phyloP scores from a whole-genome alignment of 2,329 filamentous ascomycete species.

The Talaromyces sp. region DNA sequence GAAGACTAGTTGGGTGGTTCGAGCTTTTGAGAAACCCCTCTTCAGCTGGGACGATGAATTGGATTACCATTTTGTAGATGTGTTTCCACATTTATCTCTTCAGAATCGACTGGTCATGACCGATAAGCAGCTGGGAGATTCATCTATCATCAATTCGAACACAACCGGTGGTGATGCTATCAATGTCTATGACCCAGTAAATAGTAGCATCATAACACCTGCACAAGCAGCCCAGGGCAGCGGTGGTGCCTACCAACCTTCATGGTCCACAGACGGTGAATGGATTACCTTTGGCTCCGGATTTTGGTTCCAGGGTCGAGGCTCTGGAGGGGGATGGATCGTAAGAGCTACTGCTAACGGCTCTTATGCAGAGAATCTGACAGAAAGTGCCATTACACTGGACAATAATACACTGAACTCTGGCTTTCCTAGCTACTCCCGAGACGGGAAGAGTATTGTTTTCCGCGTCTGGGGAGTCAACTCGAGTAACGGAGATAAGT shows the following conservation, averaged over 20 bases:
- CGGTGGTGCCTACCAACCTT: background rate
- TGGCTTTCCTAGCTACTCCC: conserved; percentile 15
- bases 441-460: conserved; percentile 13
- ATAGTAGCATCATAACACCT: background rate
- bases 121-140: background rate
- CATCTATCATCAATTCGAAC: background rate
- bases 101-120: background rate
- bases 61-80: conserved; percentile 12
- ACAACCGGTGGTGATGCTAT: conserved; percentile 6
- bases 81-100: conserved; percentile 7
- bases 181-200: conserved; percentile 11
- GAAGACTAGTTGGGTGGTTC: conserved; percentile 5
- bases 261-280: background rate
- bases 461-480: conserved; percentile 14
- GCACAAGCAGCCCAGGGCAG: background rate
- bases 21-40: conserved; percentile 1
- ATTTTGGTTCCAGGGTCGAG: background rate
- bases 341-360: conserved; percentile 11
- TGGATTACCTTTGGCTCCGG: background rate
- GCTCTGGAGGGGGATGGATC: conserved; percentile 9
- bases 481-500: conserved; percentile 3
- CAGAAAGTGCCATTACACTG: background rate
- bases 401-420: conserved; percentile 5
- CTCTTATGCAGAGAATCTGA: conserved; percentile 7
- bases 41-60: conserved; percentile 8